Evolutionary conservation across 1,284 basidiomycete species (phyloP), one percentile per base, ranked within the genome.

Genomic region (Apiotrichum sp.): DNA sequence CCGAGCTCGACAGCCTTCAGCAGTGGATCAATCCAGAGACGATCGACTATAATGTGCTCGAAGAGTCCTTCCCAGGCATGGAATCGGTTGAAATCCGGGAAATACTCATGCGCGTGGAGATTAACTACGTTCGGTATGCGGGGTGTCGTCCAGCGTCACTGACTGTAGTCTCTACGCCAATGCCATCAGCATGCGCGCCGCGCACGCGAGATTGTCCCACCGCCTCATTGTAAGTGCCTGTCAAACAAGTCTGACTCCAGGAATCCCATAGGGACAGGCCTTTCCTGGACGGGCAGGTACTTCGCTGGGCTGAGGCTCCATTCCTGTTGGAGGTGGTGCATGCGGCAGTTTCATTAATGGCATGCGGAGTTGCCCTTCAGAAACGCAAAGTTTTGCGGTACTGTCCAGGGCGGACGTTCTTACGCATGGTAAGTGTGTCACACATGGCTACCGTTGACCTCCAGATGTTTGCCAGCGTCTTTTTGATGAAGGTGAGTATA

Each of bases 161-260:
- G 14, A 9, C 4, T 10, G 5, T 39, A 63, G 62, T 11, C 49
- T 64, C 16, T 64, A 64, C 33, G 57, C 55, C 13, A 64, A 64
- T 42, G 55, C 62, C 1, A 62, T 62, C 8, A 58, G 56, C 13
- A 60, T 62, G 62, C 56, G 62, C 3, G 60, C 58, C 1, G 62
- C 59, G 0, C 60, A 62, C 10, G 38, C 45, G 14, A 49, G 54
- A 10, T 22, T 56, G 13, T 36, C 53, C 6, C 42, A 33, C 4
- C 47, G 47, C 2, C 35, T 55, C n/a, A n/a, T n/a, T n/a, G n/a
- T n/a, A n/a, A n/a, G n/a, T n/a, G n/a, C n/a, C n/a, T n/a, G n/a
- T n/a, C n/a, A n/a, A n/a, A n/a, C n/a, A n/a, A n/a, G n/a, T n/a
- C n/a, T n/a, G n/a, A n/a, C n/a, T n/a, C n/a, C n/a, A n/a, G n/a